These are phyloP conservation scores for Gaertneriomyces sp. DNA, from an alignment of 192 early-diverging fungal species.

Conservation along the genomic window DNA sequence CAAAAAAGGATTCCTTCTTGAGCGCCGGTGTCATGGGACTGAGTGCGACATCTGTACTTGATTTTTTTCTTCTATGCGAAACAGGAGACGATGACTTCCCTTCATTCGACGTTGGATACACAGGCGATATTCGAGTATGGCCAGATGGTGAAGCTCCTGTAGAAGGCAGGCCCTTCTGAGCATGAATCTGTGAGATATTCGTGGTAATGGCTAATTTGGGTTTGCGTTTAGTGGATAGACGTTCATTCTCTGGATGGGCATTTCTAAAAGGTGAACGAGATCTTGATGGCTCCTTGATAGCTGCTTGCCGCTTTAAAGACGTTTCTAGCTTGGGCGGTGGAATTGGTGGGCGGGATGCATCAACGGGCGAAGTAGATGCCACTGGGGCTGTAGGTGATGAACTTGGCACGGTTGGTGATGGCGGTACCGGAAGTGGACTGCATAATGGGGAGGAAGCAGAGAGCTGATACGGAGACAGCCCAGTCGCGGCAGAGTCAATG, in stretches of 20 bases:
- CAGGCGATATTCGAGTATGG: no score
- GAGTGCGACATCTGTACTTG: no score
- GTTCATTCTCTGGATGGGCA: background rate
- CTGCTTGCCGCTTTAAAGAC: slow-evolving; percentile 3
- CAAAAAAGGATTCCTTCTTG: no score
- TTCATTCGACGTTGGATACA: no score
- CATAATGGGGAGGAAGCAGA: background rate
- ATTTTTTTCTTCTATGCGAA: no score
- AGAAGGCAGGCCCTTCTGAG: no score
- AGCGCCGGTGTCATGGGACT: no score
- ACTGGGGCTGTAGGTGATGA: background rate
- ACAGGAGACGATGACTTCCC: no score
- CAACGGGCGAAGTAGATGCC: background rate
- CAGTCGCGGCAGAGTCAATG: background rate
- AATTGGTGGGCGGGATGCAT: background rate
- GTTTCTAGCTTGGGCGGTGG: background rate
- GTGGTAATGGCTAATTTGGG: slow-evolving; percentile 17
- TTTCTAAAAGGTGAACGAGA: background rate
- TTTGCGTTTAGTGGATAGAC: background rate
- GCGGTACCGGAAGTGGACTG: background rate
- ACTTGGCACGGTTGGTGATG: background rate
- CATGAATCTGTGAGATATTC: slow-evolving; percentile 1
- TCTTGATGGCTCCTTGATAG: slow-evolving; percentile 11
- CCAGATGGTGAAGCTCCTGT: no score
- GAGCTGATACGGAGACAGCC: background rate